A percentile compares a stretch with the other conserved stretches of the same genome.
phyloP scores from a whole-genome alignment of 495 filamentous ascomycete genomes.

The Bryoglossum gracile region DNA sequence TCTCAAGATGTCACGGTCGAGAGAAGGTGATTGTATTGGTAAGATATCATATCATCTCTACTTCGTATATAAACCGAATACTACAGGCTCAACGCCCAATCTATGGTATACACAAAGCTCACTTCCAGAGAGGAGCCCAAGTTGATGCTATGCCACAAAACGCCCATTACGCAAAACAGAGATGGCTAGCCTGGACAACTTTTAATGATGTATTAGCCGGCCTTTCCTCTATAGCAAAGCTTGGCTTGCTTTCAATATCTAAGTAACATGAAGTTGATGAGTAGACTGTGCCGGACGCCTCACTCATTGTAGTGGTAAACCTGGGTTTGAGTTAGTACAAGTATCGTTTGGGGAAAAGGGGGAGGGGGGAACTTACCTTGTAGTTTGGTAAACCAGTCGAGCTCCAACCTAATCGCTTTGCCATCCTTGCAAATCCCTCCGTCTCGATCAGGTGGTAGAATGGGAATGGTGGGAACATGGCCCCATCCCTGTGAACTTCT shows the following conservation, averaged over 20 bases:
- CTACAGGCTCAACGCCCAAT: constrained; percentile 6
- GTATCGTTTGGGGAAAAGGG: constrained; percentile 6
- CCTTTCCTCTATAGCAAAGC: constrained; percentile 7
- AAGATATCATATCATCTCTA: too few relatives aligned
- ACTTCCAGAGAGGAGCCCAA: constrained; percentile 9
- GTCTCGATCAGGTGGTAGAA: constrained; percentile 98
- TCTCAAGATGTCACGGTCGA: too few relatives aligned
- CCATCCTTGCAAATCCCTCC: constrained; percentile 98
- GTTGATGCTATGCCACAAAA: constrained; percentile 20
- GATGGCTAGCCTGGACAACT: constrained; percentile 8
- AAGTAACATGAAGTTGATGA: constrained; percentile 13
- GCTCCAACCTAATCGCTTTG: constrained; percentile 74
- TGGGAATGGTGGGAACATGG: constrained; percentile 95
- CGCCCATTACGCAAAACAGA: constrained; percentile 12
- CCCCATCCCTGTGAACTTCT: constrained; percentile 93
- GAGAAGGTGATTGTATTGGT: too few relatives aligned
- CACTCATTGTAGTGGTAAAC: constrained; percentile 90
- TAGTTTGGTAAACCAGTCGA: constrained; percentile 89
- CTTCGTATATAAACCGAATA: constrained; percentile 9
- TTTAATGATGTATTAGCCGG: constrained; percentile 8
- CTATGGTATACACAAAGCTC: constrained; percentile 24
- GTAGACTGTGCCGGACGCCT: constrained; percentile 25
- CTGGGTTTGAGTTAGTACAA: constrained; percentile 32
- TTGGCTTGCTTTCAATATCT: constrained; percentile 13
- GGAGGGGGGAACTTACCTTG: constrained; percentile 54